Base-by-base conservation (phyloP, 768 basidiomycete species). In the Trametopsis cervina region DNA sequence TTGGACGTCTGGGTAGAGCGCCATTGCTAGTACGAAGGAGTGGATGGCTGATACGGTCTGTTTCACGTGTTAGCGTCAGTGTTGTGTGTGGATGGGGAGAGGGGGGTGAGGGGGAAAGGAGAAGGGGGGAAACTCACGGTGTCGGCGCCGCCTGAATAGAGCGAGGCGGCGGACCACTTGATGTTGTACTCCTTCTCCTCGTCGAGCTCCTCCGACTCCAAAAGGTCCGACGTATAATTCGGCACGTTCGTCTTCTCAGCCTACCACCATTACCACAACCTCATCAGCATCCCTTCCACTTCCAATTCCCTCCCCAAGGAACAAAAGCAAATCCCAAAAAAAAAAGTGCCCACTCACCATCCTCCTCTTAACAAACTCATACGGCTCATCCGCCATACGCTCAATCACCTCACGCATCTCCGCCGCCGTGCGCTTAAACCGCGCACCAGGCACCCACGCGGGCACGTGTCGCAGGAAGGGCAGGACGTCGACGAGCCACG, bases 141-240 rank as follows among this genome's bases (percentile, higher is more conserved):
- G 44, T 69, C 66, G 9, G 63, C 64, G 21, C 66, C 72, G 20
- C 63, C 53, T n/a, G 53, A 46, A 23, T 59, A 56, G 20, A 62
- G 39, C 4, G 63, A 58, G 11, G 54, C 46, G 23, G 63, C 69
- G 36, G 80, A 77, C 80, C 83, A 84, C 59, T 81, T 85, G 50
- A 86, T 66, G 51, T 78, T 73, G 42, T 71, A 64, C 50, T 83
- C 81, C 51, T 83, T 79, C 50, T 80, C 77, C 2, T 64, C 60
- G 39, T 64, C 74, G 25, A 79, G 56, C 11, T 66, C 62, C 55
- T 73, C 75, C 20, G 64, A 68, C 54, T 83, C 73, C 23, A 85
- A 69, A 47, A 80, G 60, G 21, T 71, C 67, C 18, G 80, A 81
- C 1, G 77, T 75, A 57, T 83, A 82, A 5, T 80, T 85, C 13